phyloP scores from a whole-genome alignment of 257 asterid genomes.

The Solanum ossicruentum region DNA sequence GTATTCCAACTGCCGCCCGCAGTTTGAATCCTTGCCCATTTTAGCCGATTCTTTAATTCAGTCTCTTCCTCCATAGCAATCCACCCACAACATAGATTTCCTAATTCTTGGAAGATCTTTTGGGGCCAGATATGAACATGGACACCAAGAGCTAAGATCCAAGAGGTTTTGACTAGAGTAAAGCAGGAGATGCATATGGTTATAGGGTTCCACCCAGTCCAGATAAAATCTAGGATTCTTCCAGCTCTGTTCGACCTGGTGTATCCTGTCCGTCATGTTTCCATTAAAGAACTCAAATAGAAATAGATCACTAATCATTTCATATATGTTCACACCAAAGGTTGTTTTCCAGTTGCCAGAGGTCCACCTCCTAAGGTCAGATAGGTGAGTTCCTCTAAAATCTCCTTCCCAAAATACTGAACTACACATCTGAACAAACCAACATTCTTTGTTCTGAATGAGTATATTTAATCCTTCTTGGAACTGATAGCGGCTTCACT shows the following conservation, averaged over 20 bases:
- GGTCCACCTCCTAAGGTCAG: not conserved
- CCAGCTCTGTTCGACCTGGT: not conserved
- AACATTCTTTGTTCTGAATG: not conserved
- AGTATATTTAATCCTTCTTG: not conserved
- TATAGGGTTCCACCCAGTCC: not conserved
- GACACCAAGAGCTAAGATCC: not conserved
- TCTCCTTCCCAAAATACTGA: not conserved
- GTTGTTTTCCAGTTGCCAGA: not conserved
- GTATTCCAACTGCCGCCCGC: not conserved
- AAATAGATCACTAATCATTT: not conserved
- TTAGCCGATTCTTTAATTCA: not conserved
- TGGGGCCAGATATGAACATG: not conserved
- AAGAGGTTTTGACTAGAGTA: not conserved
- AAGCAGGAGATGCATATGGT: not conserved
- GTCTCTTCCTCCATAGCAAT: not conserved
- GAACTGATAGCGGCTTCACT: not conserved
- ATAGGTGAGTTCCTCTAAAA: not conserved
- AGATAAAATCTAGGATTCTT: not conserved
- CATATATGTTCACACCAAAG: not conserved
- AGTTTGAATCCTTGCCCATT: not conserved
- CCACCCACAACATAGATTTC: not conserved
- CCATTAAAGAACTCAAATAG: not conserved
- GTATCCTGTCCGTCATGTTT: not conserved
- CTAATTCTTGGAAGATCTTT: not conserved
- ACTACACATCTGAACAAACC: not conserved